Base-by-base conservation (phyloP, 129 eudicot genomes). In the Centrapalus pauciflorus region DNA sequence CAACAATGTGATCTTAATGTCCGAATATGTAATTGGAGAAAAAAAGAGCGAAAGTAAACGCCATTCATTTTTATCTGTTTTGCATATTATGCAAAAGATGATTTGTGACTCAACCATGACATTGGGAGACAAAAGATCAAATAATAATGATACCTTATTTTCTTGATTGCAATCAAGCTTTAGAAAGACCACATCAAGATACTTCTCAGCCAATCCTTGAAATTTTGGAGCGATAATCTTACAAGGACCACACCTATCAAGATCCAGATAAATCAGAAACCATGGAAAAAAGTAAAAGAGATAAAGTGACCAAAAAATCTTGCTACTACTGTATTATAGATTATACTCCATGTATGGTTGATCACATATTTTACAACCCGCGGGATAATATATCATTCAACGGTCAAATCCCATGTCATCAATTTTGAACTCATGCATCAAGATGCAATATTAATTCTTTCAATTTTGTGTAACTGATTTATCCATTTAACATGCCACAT, bases 191-290 rank as follows among this genome's bases (percentile, higher is more conserved):
- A 84, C 89, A 40, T 93, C 98, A 38, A 61, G 66, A 78, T 86
- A 65, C 64, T 86, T 82, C 69, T 82, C 72, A 14, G 98, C 81
- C 65, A 93, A 69, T 58, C 74, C 83, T 74, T 84, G 59, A 49
- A 28, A 86, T 74, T 84, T 93, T 30, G 98, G 98, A 28, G 96
- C 98, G 1, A 93, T 88, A 29, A 84, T 77, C 79, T 93, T 88
- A 72, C 98, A 93, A 51, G 98, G 98, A 52, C 96, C 96, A 45
- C 98, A 93, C 98, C 98, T 93, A 21, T 73, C 79, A 72, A 52
- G 33, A 57, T 58, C 26, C 52, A 27, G 43, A 20, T n/a, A 40
- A 4, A 33, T 46, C 58, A 74, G 48, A 55, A 45, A 59, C 48
- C 27, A 24, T 35, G 64, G 30, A 27, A 55, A 35, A 10, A n/a